phyloP scores from a whole-genome alignment of 2,329 filamentous ascomycete genomes.

The Botrytis pseudocinerea region DNA sequence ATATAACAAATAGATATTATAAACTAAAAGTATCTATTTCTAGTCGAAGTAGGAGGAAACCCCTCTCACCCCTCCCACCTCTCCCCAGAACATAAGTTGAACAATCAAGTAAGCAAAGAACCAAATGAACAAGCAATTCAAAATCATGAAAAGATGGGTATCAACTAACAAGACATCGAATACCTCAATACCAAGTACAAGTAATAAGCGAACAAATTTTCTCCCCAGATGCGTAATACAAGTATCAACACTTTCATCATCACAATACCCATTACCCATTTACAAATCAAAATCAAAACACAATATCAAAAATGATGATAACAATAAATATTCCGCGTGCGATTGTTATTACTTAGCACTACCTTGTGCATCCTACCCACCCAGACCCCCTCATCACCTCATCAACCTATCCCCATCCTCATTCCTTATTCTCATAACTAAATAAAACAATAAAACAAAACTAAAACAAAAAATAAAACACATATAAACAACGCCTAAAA shows the following conservation, averaged over 20 bases:
- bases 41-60: no score
- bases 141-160: neutral
- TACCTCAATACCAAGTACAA: no score
- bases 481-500: conserved; percentile 22
- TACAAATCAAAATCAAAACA: neutral
- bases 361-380: neutral
- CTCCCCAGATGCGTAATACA: neutral
- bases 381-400: conserved; percentile 1
- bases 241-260: neutral
- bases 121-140: no score
- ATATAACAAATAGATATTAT: no score
- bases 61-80: no score
- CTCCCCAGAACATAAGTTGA: no score
- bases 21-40: no score
- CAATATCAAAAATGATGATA: neutral
- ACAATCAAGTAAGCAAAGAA: no score
- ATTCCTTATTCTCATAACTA: conserved; percentile 14
- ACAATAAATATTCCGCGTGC: neutral
- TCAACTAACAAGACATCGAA: neutral
- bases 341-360: conserved; percentile 15
- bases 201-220: neutral
- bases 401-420: neutral
- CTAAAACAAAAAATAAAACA: neutral
- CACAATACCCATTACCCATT: neutral
- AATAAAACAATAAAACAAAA: conserved; percentile 18